phyloP scores from a whole-genome alignment of 352 stramenopile species.

The Phytophthora tentaculata region DNA sequence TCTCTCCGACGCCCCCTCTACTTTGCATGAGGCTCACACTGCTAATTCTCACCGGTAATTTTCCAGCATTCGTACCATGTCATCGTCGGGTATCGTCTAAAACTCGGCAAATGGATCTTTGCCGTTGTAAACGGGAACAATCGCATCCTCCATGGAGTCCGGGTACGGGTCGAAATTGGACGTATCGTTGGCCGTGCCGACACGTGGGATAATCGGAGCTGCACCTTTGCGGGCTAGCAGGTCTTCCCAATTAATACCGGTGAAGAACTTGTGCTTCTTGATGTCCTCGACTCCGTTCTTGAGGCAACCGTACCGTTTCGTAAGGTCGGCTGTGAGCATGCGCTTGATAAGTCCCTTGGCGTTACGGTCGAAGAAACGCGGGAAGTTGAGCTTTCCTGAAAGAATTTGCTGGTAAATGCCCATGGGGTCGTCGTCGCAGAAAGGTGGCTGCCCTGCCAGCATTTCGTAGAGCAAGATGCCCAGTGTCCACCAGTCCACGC shows the following conservation, averaged over 20 bases:
- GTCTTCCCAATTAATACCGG: slow-evolving; percentile 91
- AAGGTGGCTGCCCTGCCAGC: slow-evolving; percentile 95
- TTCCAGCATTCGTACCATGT: slow-evolving; percentile 17
- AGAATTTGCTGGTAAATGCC: slow-evolving; percentile 97
- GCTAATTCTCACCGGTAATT: slow-evolving; percentile 16
- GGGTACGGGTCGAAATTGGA: slow-evolving; percentile 98
- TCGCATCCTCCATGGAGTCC: slow-evolving; percentile 91
- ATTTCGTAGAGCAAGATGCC: slow-evolving; percentile 98
- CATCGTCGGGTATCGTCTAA: slow-evolving; percentile 53
- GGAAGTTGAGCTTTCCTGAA: slow-evolving; percentile 94
- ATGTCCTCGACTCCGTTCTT: slow-evolving; percentile 96
- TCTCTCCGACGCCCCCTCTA: slow-evolving; percentile 12
- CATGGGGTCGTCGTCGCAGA: slow-evolving; percentile 97
- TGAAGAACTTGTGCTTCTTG: slow-evolving; percentile 98
- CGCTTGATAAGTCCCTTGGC: slow-evolving; percentile 97
- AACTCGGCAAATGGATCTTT: slow-evolving; percentile 94
- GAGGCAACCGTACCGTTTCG: slow-evolving; percentile 96
- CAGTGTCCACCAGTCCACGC: slow-evolving; percentile 97
- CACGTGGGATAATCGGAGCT: slow-evolving; percentile 93
- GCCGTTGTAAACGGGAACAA: slow-evolving; percentile 92
- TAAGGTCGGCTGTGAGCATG: slow-evolving; percentile 95
- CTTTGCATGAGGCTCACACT: slow-evolving; percentile 16
- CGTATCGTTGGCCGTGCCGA: slow-evolving; percentile 93
- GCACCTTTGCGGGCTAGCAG: slow-evolving; percentile 90
- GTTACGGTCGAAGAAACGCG: slow-evolving; percentile 94